Conservation (phyloP, 441 rosid genomes). For the Francoa sonchifolia region DNA sequence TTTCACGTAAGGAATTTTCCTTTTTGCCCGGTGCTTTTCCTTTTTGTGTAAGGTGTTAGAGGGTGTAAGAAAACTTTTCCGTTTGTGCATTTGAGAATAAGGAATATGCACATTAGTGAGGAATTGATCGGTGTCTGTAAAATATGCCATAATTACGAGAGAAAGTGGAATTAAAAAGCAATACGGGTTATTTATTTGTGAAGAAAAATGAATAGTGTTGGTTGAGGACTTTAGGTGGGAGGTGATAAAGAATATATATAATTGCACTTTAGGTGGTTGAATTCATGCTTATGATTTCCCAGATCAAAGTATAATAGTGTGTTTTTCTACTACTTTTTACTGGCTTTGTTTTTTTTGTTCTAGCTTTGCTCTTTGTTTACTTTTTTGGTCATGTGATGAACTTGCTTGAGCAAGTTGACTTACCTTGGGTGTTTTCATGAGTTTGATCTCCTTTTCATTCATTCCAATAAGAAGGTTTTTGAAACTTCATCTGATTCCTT, state of each 20-base stretch:
- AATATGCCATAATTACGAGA: constrained; percentile 7
- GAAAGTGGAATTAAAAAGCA: too few species aligned
- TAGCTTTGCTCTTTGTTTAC: too few species aligned
- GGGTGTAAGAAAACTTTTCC: constrained; percentile 8
- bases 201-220: constrained; percentile 13
- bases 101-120: constrained; percentile 31
- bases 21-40: constrained; percentile 19
- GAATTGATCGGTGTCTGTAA: constrained; percentile 11
- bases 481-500: constrained; percentile 10
- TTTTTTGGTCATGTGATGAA: constrained; percentile 1
- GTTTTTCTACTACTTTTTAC: constrained; percentile 6
- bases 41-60: constrained; percentile 9
- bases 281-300: too few species aligned
- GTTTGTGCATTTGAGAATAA: constrained; percentile 20
- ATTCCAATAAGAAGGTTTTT: constrained; percentile 11
- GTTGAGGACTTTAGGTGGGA: constrained; percentile 10
- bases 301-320: too few species aligned
- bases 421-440: constrained; percentile 9
- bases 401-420: constrained; percentile 11
- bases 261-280: too few species aligned
- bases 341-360: constrained; percentile 9
- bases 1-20: constrained; percentile 36
- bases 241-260: too few species aligned
- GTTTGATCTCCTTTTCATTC: constrained; percentile 9
- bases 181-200: too few species aligned